A percentile compares a stretch with the other conserved stretches of the same genome.
Evolutionary conservation across 192 early-diverging fungal species (phyloP).

Genomic region (Coemansia sp.): DNA sequence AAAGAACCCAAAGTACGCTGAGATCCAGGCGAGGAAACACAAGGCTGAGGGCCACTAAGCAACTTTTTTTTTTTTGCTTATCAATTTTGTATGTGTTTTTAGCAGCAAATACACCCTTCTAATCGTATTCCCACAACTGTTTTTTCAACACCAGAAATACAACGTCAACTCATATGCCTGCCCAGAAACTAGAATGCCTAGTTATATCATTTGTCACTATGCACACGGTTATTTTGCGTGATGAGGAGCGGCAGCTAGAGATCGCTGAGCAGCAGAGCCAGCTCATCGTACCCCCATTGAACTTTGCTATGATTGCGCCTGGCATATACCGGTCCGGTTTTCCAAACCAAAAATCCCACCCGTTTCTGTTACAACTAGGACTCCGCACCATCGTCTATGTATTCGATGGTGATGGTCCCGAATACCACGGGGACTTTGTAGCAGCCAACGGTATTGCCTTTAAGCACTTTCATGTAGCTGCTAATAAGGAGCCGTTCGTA

Average conservation of each 20-base stretch:
- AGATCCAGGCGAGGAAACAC: conserved; percentile 57
- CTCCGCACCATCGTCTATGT: conserved; percentile 88
- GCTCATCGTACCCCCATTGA: conserved; percentile 85
- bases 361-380: conserved; percentile 83
- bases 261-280: conserved; percentile 39
- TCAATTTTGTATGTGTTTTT: not conserved
- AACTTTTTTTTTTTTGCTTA: not conserved
- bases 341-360: conserved; percentile 88
- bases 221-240: conserved; percentile 15
- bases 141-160: not conserved
- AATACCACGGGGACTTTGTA: conserved; percentile 70
- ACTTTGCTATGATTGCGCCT: conserved; percentile 92
- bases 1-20: conserved; percentile 54
- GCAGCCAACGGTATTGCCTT: conserved; percentile 70
- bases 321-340: conserved; percentile 94
- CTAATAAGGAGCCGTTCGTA: conserved; percentile 75
- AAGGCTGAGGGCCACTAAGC: conserved; percentile 50
- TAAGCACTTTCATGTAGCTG: conserved; percentile 78
- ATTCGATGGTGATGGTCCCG: conserved; percentile 69
- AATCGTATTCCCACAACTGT: not conserved
- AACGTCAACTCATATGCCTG: too few relatives aligned
- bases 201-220: not conserved
- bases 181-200: too few relatives aligned
- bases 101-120: conserved; percentile 4
- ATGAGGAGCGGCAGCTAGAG: conserved; percentile 33